These are phyloP conservation scores for Jatropha podagrica DNA, from an alignment of 441 rosid species.

Conservation along the genomic window DNA sequence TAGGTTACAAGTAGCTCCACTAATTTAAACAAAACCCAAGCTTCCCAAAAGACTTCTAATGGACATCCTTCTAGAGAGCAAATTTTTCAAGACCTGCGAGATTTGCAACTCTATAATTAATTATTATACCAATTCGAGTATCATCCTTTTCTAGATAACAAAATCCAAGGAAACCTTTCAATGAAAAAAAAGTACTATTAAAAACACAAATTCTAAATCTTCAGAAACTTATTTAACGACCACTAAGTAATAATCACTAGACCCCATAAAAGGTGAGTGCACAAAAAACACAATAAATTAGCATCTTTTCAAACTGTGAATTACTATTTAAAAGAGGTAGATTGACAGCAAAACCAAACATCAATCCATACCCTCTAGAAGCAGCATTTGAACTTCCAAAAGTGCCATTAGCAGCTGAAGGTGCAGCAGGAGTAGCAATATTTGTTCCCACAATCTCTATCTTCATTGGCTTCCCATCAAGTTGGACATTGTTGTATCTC, in stretches of 20 bases:
- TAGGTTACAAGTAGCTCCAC: not conserved
- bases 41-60: not conserved
- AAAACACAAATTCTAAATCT: not conserved
- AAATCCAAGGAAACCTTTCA: not conserved
- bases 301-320: not conserved
- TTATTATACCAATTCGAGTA: not conserved
- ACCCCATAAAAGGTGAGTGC: not conserved
- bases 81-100: not conserved
- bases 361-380: conserved; percentile 57
- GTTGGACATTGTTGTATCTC: conserved; percentile 85
- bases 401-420: conserved; percentile 37
- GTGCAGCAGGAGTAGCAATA: conserved; percentile 45
- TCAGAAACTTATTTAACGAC: not conserved
- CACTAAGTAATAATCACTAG: not conserved
- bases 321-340: not conserved
- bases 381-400: conserved; percentile 51
- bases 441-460: conserved; percentile 83
- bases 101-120: not conserved
- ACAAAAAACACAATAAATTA: not conserved
- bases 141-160: too few relatives aligned
- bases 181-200: not conserved
- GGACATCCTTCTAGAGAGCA: not conserved
- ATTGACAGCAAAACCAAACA: not conserved
- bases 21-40: not conserved
- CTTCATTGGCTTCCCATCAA: conserved; percentile 93